phyloP scores from a whole-genome alignment of 495 filamentous ascomycete species.

The Aspergillus ostianus region DNA sequence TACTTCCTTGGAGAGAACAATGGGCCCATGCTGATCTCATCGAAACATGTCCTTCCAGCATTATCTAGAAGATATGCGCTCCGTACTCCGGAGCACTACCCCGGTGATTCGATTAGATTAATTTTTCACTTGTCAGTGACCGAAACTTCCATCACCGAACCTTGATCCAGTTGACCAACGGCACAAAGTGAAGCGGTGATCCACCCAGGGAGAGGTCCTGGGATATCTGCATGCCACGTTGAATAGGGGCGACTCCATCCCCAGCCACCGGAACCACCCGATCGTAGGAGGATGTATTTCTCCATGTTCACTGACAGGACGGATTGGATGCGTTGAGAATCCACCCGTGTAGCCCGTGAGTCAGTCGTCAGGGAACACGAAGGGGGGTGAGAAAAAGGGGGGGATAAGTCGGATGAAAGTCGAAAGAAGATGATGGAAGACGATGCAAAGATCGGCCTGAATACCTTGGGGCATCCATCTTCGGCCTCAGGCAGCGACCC shows the following conservation, averaged over 20 bases:
- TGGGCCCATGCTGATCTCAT: slow-evolving; percentile 1
- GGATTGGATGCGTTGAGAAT: slow-evolving; percentile 1
- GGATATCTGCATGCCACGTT: slow-evolving; percentile 28
- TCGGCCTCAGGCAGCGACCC: not conserved
- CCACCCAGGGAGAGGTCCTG: slow-evolving; percentile 16
- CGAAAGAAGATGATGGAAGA: slow-evolving; percentile 3
- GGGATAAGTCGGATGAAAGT: not conserved
- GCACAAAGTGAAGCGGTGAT: slow-evolving; percentile 19
- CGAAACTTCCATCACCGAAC: not conserved
- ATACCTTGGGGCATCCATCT: slow-evolving; percentile 5
- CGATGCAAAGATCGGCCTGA: not conserved
- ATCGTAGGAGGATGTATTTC: slow-evolving; percentile 5
- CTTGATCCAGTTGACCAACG: not conserved
- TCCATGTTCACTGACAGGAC: slow-evolving; percentile 3
- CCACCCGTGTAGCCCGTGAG: slow-evolving; percentile 1
- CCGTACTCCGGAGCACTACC: not conserved
- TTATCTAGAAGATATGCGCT: not conserved
- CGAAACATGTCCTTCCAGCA: not conserved
- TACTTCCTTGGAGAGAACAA: not conserved
- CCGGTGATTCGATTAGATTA: not conserved
- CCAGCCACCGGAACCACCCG: slow-evolving; percentile 18
- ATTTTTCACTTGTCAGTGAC: not conserved
- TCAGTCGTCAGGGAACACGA: slow-evolving; percentile 1
- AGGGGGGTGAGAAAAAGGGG: not conserved
- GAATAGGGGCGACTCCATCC: slow-evolving; percentile 15